phyloP scores from a whole-genome alignment of 108 stramenopile genomes.

The Cyclotella cryptica region DNA sequence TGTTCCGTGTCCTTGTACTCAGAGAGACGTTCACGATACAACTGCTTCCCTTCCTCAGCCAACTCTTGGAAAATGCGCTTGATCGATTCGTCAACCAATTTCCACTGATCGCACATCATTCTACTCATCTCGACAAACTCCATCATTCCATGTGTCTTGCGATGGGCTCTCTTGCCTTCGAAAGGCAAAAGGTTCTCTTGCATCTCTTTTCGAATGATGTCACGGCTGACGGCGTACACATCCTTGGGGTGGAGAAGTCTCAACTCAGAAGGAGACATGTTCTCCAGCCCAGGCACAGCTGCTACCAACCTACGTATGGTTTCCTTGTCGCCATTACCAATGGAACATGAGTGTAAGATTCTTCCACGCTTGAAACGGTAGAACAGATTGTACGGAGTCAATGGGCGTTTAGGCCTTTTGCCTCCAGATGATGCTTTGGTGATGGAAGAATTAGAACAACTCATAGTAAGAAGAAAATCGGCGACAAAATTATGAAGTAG shows the following conservation, averaged over 20 bases:
- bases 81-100: neutral
- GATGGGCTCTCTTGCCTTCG: slow-evolving; percentile 14
- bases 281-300: slow-evolving; percentile 14
- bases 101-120: slow-evolving; percentile 1
- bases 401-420: slow-evolving; percentile 13
- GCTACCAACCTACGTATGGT: neutral
- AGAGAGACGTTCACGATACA: slow-evolving; percentile 1
- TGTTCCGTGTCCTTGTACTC: neutral
- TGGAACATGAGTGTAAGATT: neutral
- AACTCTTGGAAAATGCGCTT: neutral
- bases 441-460: no score
- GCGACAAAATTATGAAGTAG: no score
- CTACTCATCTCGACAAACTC: slow-evolving; percentile 19
- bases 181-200: slow-evolving; percentile 8
- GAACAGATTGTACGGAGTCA: slow-evolving; percentile 24
- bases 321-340: slow-evolving; percentile 9
- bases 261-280: neutral
- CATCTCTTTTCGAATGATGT: slow-evolving; percentile 9
- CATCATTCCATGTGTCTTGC: slow-evolving; percentile 18
- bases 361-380: slow-evolving; percentile 21
- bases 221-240: neutral
- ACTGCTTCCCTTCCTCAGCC: neutral
- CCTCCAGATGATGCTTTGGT: neutral
- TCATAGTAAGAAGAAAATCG: no score
- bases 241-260: neutral